phyloP scores from a whole-genome alignment of 768 basidiomycete genomes.

The Melanogaster broomeanus region DNA sequence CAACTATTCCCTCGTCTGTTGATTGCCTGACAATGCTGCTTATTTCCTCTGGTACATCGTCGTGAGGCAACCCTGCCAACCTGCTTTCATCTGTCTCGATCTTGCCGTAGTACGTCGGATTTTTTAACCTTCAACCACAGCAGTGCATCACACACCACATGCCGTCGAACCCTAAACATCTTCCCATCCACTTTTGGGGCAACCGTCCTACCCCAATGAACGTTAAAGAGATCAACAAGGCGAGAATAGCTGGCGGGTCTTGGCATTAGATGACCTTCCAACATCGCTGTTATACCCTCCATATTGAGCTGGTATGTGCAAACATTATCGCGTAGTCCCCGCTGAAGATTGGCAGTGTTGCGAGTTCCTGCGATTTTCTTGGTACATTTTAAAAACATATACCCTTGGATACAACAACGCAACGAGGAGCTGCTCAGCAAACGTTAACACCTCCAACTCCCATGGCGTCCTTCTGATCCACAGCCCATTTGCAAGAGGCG shows the following conservation, averaged over 20 bases:
- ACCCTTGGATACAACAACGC: no score
- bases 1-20: slow-evolving; percentile 43
- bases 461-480: no score
- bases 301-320: slow-evolving; percentile 30
- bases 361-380: no score
- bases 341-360: no score
- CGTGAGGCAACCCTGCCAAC: slow-evolving; percentile 29
- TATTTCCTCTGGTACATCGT: slow-evolving; percentile 36
- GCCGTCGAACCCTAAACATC: slow-evolving; percentile 35
- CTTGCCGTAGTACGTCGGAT: slow-evolving; percentile 28
- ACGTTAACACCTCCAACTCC: no score
- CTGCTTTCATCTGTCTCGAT: slow-evolving; percentile 23
- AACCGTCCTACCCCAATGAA: slow-evolving; percentile 31
- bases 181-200: slow-evolving; percentile 29
- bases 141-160: slow-evolving; percentile 31
- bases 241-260: slow-evolving; percentile 22
- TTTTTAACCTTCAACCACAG: slow-evolving; percentile 40
- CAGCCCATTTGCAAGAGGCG: no score
- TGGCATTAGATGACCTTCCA: slow-evolving; percentile 39
- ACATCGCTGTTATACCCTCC: slow-evolving; percentile 31
- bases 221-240: no score
- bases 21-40: slow-evolving; percentile 21
- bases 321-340: slow-evolving; percentile 41
- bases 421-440: no score
- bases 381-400: no score